Evolutionary conservation across 2,329 filamentous ascomycete genomes (phyloP).

Genomic region (Coniochaeta sp.): DNA sequence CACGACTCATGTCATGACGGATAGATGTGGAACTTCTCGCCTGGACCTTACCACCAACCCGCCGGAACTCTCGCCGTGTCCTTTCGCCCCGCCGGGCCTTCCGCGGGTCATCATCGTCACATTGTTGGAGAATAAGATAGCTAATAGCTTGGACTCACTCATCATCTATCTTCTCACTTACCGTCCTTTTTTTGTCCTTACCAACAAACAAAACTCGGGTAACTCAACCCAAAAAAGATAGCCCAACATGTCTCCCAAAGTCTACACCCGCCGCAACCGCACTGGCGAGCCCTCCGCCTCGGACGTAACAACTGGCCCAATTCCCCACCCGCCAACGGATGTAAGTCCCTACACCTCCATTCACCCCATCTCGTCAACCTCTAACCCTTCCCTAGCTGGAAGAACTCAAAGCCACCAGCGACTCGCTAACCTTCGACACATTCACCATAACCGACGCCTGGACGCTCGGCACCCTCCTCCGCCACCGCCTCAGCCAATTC

Average conservation of each 20-base stretch:
- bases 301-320: constrained; percentile 2
- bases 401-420: constrained; percentile 19
- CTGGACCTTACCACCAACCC: no score
- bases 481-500: constrained; percentile 52
- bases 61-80: background rate
- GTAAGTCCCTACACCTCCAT: constrained; percentile 6
- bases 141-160: no score
- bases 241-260: constrained; percentile 3
- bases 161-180: no score
- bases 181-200: no score
- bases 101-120: no score
- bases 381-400: constrained; percentile 14
- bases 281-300: background rate
- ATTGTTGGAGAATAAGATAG: no score
- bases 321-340: constrained; percentile 11
- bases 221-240: background rate
- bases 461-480: constrained; percentile 57
- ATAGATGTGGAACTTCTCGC: background rate
- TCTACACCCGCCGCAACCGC: background rate
- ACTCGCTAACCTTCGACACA: constrained; percentile 36
- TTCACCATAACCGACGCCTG: constrained; percentile 62
- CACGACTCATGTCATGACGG: background rate
- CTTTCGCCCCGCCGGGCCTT: background rate
- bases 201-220: background rate
- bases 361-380: background rate